These are phyloP conservation scores for Backusella liffmaniae DNA, from an alignment of 192 early-diverging fungal genomes.

Conservation along the genomic window DNA sequence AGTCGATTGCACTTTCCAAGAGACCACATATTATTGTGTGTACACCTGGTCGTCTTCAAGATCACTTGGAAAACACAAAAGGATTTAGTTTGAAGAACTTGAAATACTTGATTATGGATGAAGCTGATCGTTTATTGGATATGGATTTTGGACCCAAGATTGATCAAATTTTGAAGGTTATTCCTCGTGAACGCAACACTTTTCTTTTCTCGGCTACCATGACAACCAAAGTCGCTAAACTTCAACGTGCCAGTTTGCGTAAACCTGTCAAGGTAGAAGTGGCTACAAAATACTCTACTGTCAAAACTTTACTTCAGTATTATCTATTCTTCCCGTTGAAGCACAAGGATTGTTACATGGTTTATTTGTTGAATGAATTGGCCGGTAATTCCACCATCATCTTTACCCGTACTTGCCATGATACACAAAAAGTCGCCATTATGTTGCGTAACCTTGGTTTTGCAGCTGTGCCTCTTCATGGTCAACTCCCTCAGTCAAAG, in stretches of 20 bases:
- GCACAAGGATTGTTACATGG: constrained; percentile 92
- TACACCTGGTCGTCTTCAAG: constrained; percentile 93
- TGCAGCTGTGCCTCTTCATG: constrained; percentile 91
- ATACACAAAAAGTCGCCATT: constrained; percentile 80
- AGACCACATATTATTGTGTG: constrained; percentile 94
- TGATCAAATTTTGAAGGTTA: constrained; percentile 89
- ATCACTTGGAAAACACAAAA: constrained; percentile 98
- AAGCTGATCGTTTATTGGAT: constrained; percentile 87
- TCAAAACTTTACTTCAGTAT: constrained; percentile 90
- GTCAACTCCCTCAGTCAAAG: constrained; percentile 90
- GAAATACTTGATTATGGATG: constrained; percentile 93
- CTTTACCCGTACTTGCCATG: constrained; percentile 88
- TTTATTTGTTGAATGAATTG: constrained; percentile 92
- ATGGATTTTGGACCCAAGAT: constrained; percentile 98
- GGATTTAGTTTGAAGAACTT: constrained; percentile 90
- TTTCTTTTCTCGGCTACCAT: constrained; percentile 97
- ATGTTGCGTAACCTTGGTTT: constrained; percentile 93
- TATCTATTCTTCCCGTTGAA: constrained; percentile 97
- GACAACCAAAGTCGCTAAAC: constrained; percentile 97
- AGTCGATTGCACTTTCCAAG: constrained; percentile 91
- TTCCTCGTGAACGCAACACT: constrained; percentile 89
- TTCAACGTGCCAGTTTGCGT: constrained; percentile 85
- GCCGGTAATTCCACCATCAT: constrained; percentile 91
- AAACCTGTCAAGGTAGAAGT: constrained; percentile 96
- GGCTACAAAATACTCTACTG: constrained; percentile 96